Evolutionary conservation across 768 basidiomycete genomes (phyloP).

Genomic region (Pleurotus tuoliensis): DNA sequence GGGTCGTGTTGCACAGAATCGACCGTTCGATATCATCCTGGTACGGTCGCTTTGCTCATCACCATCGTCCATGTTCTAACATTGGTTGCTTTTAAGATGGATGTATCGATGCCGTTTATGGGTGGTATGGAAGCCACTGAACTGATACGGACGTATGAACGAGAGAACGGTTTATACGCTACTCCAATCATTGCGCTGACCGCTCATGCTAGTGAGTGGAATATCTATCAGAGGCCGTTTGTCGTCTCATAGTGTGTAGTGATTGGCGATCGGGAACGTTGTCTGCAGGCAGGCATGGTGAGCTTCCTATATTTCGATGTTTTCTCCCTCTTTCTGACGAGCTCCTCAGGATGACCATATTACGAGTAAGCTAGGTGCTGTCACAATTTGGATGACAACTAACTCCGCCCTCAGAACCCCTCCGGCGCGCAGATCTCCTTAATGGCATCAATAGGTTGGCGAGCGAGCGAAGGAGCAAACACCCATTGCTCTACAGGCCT

Average conservation of each 20-base stretch:
- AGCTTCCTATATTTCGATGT: conserved; percentile 7
- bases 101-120: conserved; percentile 97
- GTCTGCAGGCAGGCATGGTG: conserved; percentile 47
- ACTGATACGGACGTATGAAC: conserved; percentile 81
- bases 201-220: conserved; percentile 85
- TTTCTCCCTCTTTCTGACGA: not conserved
- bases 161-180: conserved; percentile 58
- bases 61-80: not conserved
- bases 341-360: conserved; percentile 62
- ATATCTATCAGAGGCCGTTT: not conserved
- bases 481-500: conserved; percentile 5
- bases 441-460: conserved; percentile 82
- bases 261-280: conserved; percentile 37
- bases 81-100: conserved; percentile 61
- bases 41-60: conserved; percentile 43
- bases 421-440: conserved; percentile 73
- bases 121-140: conserved; percentile 97
- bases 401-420: conserved; percentile 49
- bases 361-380: conserved; percentile 51
- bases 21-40: conserved; percentile 89
- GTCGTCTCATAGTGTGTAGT: conserved; percentile 8
- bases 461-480: conserved; percentile 44
- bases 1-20: conserved; percentile 59
- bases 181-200: conserved; percentile 95
- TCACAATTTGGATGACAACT: not conserved